Conservation (phyloP, 129 eudicot species). For the Lonicera japonica region DNA sequence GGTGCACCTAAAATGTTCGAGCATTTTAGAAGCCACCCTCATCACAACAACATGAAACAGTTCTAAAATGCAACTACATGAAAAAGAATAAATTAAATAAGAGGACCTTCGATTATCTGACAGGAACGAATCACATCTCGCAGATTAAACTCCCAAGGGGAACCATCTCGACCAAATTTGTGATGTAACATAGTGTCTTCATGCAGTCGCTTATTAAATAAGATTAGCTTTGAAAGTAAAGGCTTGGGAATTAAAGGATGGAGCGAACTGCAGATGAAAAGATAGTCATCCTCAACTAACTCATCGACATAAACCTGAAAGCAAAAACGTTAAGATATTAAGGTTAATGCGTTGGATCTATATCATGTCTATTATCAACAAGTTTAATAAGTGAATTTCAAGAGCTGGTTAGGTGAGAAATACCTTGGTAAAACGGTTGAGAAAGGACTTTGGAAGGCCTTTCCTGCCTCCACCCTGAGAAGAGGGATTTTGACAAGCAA, state of each 20-base stretch:
- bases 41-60: background rate
- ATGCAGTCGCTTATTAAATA: slow-evolving; percentile 60
- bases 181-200: slow-evolving; percentile 75
- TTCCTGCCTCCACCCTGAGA: slow-evolving; percentile 94
- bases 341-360: background rate
- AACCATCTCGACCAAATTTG: slow-evolving; percentile 84
- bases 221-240: slow-evolving; percentile 46
- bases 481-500: slow-evolving; percentile 96
- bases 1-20: slow-evolving; percentile 51
- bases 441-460: slow-evolving; percentile 98
- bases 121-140: slow-evolving; percentile 92
- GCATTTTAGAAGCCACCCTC: background rate
- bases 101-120: slow-evolving; percentile 64
- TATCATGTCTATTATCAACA: background rate
- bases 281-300: slow-evolving; percentile 62
- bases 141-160: slow-evolving; percentile 98
- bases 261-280: slow-evolving; percentile 56
- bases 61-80: background rate
- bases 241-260: slow-evolving; percentile 53
- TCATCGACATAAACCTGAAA: slow-evolving; percentile 94
- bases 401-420: background rate
- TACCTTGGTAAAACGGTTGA: slow-evolving; percentile 96
- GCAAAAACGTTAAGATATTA: background rate
- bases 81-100: background rate
- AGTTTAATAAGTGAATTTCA: background rate